Percentiles rank a stretch among this genome's conserved stretches.
Evolutionary conservation across 1,139 yeast species (phyloP).

Genomic region (Blastobotrys buckinghamii): DNA sequence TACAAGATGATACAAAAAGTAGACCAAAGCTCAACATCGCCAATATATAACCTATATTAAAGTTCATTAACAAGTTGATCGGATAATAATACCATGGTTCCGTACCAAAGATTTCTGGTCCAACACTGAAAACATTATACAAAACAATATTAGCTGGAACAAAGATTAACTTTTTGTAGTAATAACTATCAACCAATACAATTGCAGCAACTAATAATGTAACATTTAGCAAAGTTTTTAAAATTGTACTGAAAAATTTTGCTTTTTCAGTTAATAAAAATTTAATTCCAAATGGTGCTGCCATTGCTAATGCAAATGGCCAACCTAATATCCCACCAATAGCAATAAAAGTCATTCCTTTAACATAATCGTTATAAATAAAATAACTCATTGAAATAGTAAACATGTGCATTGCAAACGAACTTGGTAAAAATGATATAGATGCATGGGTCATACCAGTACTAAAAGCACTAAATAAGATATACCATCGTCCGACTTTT

Average conservation of each 20-base stretch:
- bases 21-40: slow-evolving; percentile 39
- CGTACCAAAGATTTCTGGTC: slow-evolving; percentile 87
- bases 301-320: slow-evolving; percentile 77
- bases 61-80: slow-evolving; percentile 64
- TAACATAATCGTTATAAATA: slow-evolving; percentile 31
- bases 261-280: slow-evolving; percentile 16
- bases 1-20: slow-evolving; percentile 12
- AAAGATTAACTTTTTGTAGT: slow-evolving; percentile 55
- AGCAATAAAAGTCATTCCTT: slow-evolving; percentile 46
- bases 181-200: slow-evolving; percentile 53
- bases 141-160: slow-evolving; percentile 80
- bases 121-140: slow-evolving; percentile 75
- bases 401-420: slow-evolving; percentile 68
- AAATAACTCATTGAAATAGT: slow-evolving; percentile 47
- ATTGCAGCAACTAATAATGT: slow-evolving; percentile 28
- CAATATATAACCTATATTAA: slow-evolving; percentile 51
- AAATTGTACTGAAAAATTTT: neutral
- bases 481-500: slow-evolving; percentile 52
- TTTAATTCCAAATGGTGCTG: slow-evolving; percentile 46
- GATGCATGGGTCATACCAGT: slow-evolving; percentile 86
- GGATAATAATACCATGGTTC: slow-evolving; percentile 79
- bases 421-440: slow-evolving; percentile 78
- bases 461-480: slow-evolving; percentile 41
- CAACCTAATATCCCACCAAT: slow-evolving; percentile 81
- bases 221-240: slow-evolving; percentile 11